Evolutionary conservation across 208 protist genomes (phyloP), one percentile per base, ranked within the genome.

Genomic region (Wallacemonas collosoma): DNA sequence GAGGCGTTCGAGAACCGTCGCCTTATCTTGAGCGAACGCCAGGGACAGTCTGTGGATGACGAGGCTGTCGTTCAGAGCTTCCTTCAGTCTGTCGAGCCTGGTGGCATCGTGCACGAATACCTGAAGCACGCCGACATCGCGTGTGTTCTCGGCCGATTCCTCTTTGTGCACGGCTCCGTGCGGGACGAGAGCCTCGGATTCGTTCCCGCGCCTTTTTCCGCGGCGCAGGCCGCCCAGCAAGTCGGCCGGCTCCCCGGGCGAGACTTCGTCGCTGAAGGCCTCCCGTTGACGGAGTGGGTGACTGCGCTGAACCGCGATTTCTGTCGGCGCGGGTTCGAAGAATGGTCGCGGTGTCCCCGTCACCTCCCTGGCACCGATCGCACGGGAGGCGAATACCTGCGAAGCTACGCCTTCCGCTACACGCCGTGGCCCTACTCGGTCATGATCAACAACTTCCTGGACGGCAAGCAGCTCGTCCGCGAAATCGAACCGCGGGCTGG

Each of bases 111-210:
- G 45, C 73, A 82, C 65, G 75, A 81, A 43, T 90, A 87, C 70
- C 63, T 93, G 15, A 65, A 73, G 50, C 71, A 76, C 35, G 83
- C 69, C 17, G 75, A 77, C 14, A 53, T 93, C 11, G 79, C 72
- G 17, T 61, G 47, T 35, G 50, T 82, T 35, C 3, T 89, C 1
- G 81, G 73, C 41, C 55, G 75, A n/a, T 58, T 65, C 56, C 74
- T 93, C 11, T 93, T 93, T 69, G 83, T 89, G 50, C 88, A 93
- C 69, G 88, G 82, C 64, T 60, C 47, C 35, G 68, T 92, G 40
- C 45, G 47, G 2, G 55, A 80, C 55, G 62, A 76, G 47, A 85
- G 81, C 48, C 48, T 85, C n/a, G 83, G 81, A 9, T 79, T 87
- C 61, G 72, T 88, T n/a, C 71, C 66, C 26, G 14, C 26, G n/a